Evolutionary conservation across 2,329 filamentous ascomycete species (phyloP), one percentile per base, ranked within the genome.

Genomic region (Trichoderma semiorbis): DNA sequence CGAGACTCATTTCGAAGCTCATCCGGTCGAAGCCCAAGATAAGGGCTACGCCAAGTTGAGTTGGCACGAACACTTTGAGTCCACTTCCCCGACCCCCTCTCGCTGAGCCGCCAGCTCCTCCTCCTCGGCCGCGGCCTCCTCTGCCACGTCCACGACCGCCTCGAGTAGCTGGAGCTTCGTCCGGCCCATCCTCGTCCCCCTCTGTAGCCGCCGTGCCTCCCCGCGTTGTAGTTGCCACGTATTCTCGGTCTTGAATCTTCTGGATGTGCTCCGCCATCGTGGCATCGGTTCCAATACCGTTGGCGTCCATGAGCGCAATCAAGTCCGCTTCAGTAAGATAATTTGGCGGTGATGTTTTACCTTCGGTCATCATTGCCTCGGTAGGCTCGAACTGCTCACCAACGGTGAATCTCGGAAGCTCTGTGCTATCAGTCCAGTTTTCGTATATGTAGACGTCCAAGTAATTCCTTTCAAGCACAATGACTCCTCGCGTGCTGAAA

Each of bases 221-320:
- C 76, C 78, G 86, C 78, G 82, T 89, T 78, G 78, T 83, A 2
- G 92, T 91, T 71, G 90, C 89, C 64, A 94, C 95, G 78, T 99
- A 99, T 76, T 95, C 87, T 72, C 96, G 87, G 72, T 95, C 90
- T 81, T 98, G 94, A 77, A 99, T 97, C 81, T 95, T 99, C 72
- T 93, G 90, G 77, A 99, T 99, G 79, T 99, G 96, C 77, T 99
- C 96, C 0, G 96, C 96, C 96, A 99, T 99, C 1, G 96, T 99
- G 7, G 96, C 96, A 83, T 99, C 96, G 11, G 96, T 99, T 14
- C 96, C 96, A 74, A 99, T 99, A 2, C 96, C 96, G 79, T 99
- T 99, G 58, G 94, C 95, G 83, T 99, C 96, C 96, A 99, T 99
- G 12, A 99, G 87, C 3, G 92, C 92, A 78, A 99, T 97, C 30